phyloP scores from a whole-genome alignment of 371 early-diverging fungal species.

The Mycotypha africana region DNA sequence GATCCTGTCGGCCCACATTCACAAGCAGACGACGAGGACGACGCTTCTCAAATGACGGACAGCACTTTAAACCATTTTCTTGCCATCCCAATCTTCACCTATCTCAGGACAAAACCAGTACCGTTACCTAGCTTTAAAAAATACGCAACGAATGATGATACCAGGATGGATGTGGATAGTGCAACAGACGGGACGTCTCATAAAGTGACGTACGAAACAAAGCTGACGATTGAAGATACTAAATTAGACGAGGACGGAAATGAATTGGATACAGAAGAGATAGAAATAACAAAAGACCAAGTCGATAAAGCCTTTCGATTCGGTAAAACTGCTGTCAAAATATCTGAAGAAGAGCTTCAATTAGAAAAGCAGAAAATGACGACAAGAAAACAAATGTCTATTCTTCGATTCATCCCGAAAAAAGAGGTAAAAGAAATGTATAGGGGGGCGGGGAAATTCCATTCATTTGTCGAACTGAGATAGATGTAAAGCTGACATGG shows the following conservation, averaged over 20 bases:
- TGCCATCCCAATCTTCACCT: slow-evolving; percentile 53
- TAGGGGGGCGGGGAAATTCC: too few relatives aligned
- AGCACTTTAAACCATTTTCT: slow-evolving; percentile 25
- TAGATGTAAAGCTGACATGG: neutral
- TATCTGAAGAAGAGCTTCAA: slow-evolving; percentile 44
- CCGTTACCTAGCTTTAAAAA: slow-evolving; percentile 54
- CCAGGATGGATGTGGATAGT: too few relatives aligned
- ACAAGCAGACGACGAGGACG: too few relatives aligned
- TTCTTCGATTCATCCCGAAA: slow-evolving; percentile 52
- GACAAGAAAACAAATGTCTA: slow-evolving; percentile 52
- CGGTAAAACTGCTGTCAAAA: slow-evolving; percentile 65
- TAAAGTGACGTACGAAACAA: slow-evolving; percentile 39
- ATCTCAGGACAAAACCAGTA: slow-evolving; percentile 45
- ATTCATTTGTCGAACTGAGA: neutral
- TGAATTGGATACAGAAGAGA: neutral
- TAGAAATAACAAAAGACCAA: slow-evolving; percentile 38
- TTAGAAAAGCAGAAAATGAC: slow-evolving; percentile 49
- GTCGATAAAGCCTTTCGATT: slow-evolving; percentile 61
- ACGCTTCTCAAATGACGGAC: too few relatives aligned
- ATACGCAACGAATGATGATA: slow-evolving; percentile 51
- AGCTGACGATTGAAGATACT: slow-evolving; percentile 25
- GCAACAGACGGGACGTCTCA: slow-evolving; percentile 45
- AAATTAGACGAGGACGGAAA: slow-evolving; percentile 5
- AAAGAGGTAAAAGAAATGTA: neutral
- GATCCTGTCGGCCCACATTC: too few relatives aligned